A percentile compares a stretch with the other conserved stretches of the same genome.
phyloP scores from a whole-genome alignment of 2,329 filamentous ascomycete genomes.

The Neopestalotiopsis rosae region DNA sequence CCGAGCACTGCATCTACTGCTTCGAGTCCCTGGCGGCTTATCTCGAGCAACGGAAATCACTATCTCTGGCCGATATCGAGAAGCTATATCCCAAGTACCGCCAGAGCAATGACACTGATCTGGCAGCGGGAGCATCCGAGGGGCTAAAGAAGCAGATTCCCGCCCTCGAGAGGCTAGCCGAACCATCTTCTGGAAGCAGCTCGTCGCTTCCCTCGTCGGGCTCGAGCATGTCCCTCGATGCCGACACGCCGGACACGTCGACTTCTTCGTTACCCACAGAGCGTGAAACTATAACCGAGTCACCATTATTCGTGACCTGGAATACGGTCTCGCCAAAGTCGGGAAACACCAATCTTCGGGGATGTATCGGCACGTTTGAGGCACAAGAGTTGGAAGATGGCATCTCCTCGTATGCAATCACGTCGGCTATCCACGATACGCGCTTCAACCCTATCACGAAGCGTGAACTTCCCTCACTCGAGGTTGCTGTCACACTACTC shows the following conservation, averaged over 20 bases:
- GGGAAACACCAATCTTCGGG: slow-evolving; percentile 74
- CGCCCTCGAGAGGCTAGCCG: slow-evolving; percentile 30
- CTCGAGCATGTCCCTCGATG: slow-evolving; percentile 41
- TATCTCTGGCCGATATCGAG: slow-evolving; percentile 73
- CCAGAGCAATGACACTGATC: slow-evolving; percentile 33
- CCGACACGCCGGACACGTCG: slow-evolving; percentile 50
- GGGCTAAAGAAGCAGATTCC: slow-evolving; percentile 40
- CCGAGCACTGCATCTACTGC: slow-evolving; percentile 88
- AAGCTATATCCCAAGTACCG: slow-evolving; percentile 61
- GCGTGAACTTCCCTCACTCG: slow-evolving; percentile 61
- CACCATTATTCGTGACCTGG: slow-evolving; percentile 94
- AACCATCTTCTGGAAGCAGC: slow-evolving; percentile 31
- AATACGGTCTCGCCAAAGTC: slow-evolving; percentile 68
- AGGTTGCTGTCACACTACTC: slow-evolving; percentile 79
- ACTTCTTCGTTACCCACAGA: slow-evolving; percentile 44
- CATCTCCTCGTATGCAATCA: slow-evolving; percentile 80
- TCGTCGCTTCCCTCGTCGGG: slow-evolving; percentile 34
- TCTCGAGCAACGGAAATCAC: slow-evolving; percentile 71
- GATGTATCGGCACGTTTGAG: slow-evolving; percentile 96
- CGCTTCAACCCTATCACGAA: slow-evolving; percentile 63
- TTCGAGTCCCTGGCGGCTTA: slow-evolving; percentile 85
- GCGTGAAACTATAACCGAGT: slow-evolving; percentile 46
- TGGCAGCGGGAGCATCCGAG: slow-evolving; percentile 21
- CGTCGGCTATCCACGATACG: slow-evolving; percentile 70
- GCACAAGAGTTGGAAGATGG: slow-evolving; percentile 74